A percentile compares a stretch with the other conserved stretches of the same genome.
phyloP scores from a whole-genome alignment of 2,329 filamentous ascomycete genomes.

The Conoideocrella luteorostrata region DNA sequence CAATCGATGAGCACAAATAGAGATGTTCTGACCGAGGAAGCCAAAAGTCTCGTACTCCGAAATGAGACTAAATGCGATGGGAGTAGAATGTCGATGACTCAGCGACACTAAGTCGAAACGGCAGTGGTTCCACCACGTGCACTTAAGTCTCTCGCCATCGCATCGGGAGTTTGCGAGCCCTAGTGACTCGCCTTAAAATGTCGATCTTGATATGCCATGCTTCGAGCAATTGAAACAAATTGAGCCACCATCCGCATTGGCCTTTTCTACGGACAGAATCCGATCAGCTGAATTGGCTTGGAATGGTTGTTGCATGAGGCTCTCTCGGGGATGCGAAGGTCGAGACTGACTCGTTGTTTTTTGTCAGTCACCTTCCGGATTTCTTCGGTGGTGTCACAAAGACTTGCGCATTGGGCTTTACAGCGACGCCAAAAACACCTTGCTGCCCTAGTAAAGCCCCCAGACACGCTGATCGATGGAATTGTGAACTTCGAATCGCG shows the following conservation, averaged over 20 bases:
- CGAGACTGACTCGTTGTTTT: slow-evolving; percentile 14
- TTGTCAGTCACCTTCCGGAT: slow-evolving; percentile 3
- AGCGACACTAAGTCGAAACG: slow-evolving; percentile 15
- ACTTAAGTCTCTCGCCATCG: no score
- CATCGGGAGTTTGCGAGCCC: no score
- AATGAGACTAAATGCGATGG: slow-evolving; percentile 33
- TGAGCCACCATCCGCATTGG: neutral
- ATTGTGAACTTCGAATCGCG: neutral
- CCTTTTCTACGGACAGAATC: neutral
- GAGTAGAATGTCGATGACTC: slow-evolving; percentile 27
- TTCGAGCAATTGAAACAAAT: neutral
- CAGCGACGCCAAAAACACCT: slow-evolving; percentile 6
- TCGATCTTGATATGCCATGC: neutral
- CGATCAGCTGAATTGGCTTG: neutral
- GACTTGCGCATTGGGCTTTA: neutral
- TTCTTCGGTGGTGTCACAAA: neutral
- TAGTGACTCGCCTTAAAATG: no score
- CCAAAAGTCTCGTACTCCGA: slow-evolving; percentile 23
- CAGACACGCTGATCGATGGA: neutral
- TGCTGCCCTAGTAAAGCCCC: slow-evolving; percentile 14
- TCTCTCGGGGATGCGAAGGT: slow-evolving; percentile 24
- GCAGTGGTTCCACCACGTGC: neutral
- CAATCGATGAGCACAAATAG: slow-evolving; percentile 19
- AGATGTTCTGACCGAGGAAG: slow-evolving; percentile 20
- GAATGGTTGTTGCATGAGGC: slow-evolving; percentile 13